Evolutionary conservation across 2,329 filamentous ascomycete species (phyloP).

Genomic region (Pseudogymnoascus sp.): DNA sequence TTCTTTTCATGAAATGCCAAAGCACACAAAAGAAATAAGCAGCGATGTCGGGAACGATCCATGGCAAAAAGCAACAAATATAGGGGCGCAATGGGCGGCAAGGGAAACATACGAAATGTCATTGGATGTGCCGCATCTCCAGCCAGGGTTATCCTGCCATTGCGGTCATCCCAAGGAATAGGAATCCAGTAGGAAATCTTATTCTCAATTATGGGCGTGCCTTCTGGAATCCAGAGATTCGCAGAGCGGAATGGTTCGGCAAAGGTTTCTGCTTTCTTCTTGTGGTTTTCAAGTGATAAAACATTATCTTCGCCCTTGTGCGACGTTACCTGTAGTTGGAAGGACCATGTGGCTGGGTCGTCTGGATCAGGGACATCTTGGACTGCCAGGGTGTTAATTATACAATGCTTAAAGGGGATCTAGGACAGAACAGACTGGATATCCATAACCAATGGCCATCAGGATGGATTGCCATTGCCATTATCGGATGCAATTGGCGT

Average conservation of each 20-base stretch:
- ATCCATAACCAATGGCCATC: constrained; percentile 1
- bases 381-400: constrained; percentile 10
- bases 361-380: constrained; percentile 14
- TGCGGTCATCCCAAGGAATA: constrained; percentile 35
- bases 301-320: constrained; percentile 12
- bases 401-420: background rate
- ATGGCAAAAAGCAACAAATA: background rate
- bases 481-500: background rate
- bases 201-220: constrained; percentile 17
- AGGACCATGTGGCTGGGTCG: constrained; percentile 20
- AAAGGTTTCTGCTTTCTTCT: constrained; percentile 16
- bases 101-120: constrained; percentile 31
- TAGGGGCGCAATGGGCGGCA: background rate
- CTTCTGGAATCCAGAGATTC: constrained; percentile 14
- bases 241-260: constrained; percentile 17
- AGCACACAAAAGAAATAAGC: background rate
- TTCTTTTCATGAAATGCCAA: too few species aligned
- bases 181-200: constrained; percentile 29
- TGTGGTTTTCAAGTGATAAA: constrained; percentile 10
- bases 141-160: constrained; percentile 40
- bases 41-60: too few species aligned
- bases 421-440: background rate
- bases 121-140: constrained; percentile 53
- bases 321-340: constrained; percentile 22
- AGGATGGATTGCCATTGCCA: background rate